Evolutionary conservation across 2,329 filamentous ascomycete genomes (phyloP).

Genomic region (Colletotrichum brevisporum): DNA sequence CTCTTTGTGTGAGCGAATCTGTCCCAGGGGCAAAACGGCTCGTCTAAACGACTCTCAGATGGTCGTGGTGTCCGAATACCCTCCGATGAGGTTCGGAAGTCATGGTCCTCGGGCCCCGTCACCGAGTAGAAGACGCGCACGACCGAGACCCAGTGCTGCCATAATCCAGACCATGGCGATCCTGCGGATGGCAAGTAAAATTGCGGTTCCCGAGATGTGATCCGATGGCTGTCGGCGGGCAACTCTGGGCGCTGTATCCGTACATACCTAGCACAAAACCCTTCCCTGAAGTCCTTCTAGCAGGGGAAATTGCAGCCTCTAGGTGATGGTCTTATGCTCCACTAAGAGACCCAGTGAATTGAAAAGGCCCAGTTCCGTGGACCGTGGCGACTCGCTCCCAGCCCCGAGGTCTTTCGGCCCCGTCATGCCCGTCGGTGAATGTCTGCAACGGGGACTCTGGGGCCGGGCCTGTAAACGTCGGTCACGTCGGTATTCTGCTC

Average conservation of each 20-base stretch:
- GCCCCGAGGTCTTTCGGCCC: conserved; percentile 27
- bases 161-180: conserved; percentile 13
- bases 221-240: conserved; percentile 1
- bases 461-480: conserved; percentile 14
- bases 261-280: neutral
- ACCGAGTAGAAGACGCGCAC: neutral
- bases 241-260: neutral
- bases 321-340: conserved; percentile 29
- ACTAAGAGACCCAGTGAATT: conserved; percentile 23
- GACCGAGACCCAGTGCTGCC: neutral
- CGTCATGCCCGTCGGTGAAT: conserved; percentile 36
- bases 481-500: conserved; percentile 35
- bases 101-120: neutral
- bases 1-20: neutral
- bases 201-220: conserved; percentile 5
- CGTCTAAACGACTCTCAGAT: neutral
- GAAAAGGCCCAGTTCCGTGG: conserved; percentile 32
- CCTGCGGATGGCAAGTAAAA: conserved; percentile 3
- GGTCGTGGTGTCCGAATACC: neutral
- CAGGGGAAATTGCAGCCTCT: conserved; percentile 29
- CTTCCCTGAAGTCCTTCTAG: neutral
- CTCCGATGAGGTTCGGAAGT: conserved; percentile 8
- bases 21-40: neutral
- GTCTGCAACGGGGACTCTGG: conserved; percentile 26
- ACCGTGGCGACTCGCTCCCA: conserved; percentile 25